These are phyloP conservation scores for Terfezia boudieri DNA, from an alignment of 495 filamentous ascomycete species.

Conservation along the genomic window DNA sequence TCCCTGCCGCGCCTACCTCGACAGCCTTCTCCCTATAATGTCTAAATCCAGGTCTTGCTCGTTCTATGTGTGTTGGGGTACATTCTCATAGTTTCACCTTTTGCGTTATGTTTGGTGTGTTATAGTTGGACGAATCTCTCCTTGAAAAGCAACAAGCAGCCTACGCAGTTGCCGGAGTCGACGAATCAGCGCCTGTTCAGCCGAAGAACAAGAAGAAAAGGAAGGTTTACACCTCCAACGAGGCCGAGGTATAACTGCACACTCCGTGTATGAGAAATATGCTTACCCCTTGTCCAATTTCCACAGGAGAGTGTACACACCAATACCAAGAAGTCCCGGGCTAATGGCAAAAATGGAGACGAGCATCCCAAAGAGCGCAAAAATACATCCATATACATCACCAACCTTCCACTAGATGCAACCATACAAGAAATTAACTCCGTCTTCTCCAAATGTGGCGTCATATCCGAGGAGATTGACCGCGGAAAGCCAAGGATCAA, in stretches of 20 bases:
- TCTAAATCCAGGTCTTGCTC: not conserved
- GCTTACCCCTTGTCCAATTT: not conserved
- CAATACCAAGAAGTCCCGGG: constrained; percentile 32
- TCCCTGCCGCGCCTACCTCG: not conserved
- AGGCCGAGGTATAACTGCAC: constrained; percentile 6
- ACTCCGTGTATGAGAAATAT: no score
- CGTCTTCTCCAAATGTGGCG: constrained; percentile 69
- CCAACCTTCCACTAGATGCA: constrained; percentile 56
- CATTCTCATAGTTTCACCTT: not conserved
- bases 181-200: constrained; percentile 34
- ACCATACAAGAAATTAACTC: constrained; percentile 57
- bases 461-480: constrained; percentile 88
- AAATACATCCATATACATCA: constrained; percentile 83
- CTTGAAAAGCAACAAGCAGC: constrained; percentile 54
- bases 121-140: constrained; percentile 41
- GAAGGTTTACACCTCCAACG: constrained; percentile 29
- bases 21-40: not conserved
- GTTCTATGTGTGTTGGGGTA: not conserved
- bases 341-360: constrained; percentile 29
- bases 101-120: not conserved
- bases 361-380: not conserved
- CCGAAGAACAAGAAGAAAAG: constrained; percentile 48
- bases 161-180: constrained; percentile 47
- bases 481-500: constrained; percentile 69
- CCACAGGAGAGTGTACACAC: not conserved